A percentile compares a stretch with the other conserved stretches of the same genome.
Evolutionary conservation across 768 basidiomycete species (phyloP).

Genomic region (Boletus edulis): DNA sequence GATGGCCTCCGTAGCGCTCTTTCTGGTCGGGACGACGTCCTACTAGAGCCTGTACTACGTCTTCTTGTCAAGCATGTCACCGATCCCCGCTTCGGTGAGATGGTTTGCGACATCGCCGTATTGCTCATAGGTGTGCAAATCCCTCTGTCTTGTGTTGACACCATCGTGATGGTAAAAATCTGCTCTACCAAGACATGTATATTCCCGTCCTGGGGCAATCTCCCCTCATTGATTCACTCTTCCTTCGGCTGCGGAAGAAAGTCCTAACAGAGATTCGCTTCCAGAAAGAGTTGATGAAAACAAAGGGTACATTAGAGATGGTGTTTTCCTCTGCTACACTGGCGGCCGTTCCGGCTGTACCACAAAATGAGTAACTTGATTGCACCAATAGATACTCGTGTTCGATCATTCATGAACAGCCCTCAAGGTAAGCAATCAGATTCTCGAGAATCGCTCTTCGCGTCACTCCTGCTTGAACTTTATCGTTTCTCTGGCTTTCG

Average conservation of each 20-base stretch:
- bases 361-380: slow-evolving; percentile 16
- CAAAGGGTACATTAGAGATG: slow-evolving; percentile 91
- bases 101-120: slow-evolving; percentile 76
- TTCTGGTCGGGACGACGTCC: slow-evolving; percentile 87
- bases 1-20: slow-evolving; percentile 87
- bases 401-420: slow-evolving; percentile 17
- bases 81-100: slow-evolving; percentile 90
- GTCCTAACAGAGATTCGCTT: slow-evolving; percentile 84
- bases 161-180: slow-evolving; percentile 5
- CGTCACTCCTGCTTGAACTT: slow-evolving; percentile 41
- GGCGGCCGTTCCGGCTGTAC: slow-evolving; percentile 15
- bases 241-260: slow-evolving; percentile 79
- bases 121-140: slow-evolving; percentile 75
- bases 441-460: slow-evolving; percentile 69
- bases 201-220: slow-evolving; percentile 90
- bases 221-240: slow-evolving; percentile 84
- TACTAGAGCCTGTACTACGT: slow-evolving; percentile 88
- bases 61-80: slow-evolving; percentile 81
- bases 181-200: slow-evolving; percentile 73
- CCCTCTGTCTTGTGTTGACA: neutral
- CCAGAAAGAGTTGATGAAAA: slow-evolving; percentile 79
- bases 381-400: neutral
- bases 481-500: slow-evolving; percentile 21
- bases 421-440: slow-evolving; percentile 61
- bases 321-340: slow-evolving; percentile 61